These are phyloP conservation scores for Talaromyces sp. DNA, from an alignment of 2,329 filamentous ascomycete species.

Conservation along the genomic window DNA sequence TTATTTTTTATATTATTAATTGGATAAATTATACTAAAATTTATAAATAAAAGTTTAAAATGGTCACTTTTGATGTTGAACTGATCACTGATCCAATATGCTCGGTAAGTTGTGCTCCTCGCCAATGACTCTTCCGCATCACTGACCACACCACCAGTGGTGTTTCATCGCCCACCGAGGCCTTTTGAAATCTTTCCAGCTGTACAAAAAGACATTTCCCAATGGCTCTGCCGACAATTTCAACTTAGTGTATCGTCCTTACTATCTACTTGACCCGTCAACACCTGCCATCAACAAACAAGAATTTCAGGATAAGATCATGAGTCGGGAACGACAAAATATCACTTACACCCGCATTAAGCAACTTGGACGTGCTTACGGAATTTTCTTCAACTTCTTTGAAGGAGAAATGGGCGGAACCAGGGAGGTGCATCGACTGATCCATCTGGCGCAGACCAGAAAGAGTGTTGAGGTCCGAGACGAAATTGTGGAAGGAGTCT, in stretches of 20 bases:
- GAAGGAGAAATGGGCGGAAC: constrained; percentile 6
- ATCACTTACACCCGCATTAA: constrained; percentile 5
- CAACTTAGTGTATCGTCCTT: constrained; percentile 7
- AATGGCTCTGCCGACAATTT: constrained; percentile 8
- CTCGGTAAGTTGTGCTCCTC: neutral
- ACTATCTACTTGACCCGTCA: constrained; percentile 8
- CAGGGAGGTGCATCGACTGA: constrained; percentile 6
- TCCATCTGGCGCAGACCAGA: constrained; percentile 5
- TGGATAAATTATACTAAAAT: neutral
- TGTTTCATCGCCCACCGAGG: constrained; percentile 7
- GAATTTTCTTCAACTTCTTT: constrained; percentile 4
- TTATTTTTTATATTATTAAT: neutral
- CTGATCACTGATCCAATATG: constrained; percentile 6
- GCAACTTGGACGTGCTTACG: constrained; percentile 5
- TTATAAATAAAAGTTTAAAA: neutral
- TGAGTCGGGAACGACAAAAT: neutral
- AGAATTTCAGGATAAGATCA: neutral
- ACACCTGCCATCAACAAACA: constrained; percentile 1
- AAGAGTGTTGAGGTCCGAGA: neutral
- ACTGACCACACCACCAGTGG: neutral
- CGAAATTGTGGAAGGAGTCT: neutral
- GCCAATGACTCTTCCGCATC: neutral
- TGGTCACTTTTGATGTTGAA: constrained; percentile 6
- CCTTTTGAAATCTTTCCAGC: neutral
- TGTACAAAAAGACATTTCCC: constrained; percentile 6